phyloP scores from a whole-genome alignment of 1,284 basidiomycete genomes.

The Ganoderma leucocontextum region DNA sequence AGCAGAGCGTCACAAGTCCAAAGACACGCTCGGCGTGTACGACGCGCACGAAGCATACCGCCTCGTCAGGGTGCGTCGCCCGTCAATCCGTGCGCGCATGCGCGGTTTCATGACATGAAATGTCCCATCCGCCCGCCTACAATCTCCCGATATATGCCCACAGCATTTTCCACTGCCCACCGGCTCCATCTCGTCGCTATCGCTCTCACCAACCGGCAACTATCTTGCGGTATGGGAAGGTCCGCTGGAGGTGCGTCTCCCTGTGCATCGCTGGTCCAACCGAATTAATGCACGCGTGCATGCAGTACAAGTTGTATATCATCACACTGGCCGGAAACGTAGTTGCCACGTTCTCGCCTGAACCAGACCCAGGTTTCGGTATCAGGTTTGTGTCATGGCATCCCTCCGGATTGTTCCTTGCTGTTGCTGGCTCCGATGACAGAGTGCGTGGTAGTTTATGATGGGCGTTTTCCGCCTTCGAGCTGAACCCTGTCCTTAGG shows the following conservation, averaged over 20 bases:
- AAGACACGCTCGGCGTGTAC: conserved; percentile 86
- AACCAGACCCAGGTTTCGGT: conserved; percentile 82
- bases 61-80: conserved; percentile 71
- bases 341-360: conserved; percentile 75
- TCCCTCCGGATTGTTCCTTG: conserved; percentile 81
- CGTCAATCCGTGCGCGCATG: conserved; percentile 12
- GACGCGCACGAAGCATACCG: conserved; percentile 75
- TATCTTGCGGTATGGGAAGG: conserved; percentile 88
- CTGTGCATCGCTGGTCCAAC: not conserved
- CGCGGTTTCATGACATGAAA: conserved; percentile 12
- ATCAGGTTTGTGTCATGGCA: conserved; percentile 83
- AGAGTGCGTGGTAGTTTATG: conserved; percentile 55
- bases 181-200: conserved; percentile 75
- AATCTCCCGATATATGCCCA: not conserved
- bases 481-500: conserved; percentile 48
- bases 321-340: conserved; percentile 76
- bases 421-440: conserved; percentile 86
- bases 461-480: not conserved
- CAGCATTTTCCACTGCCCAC: conserved; percentile 88
- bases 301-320: conserved; percentile 85
- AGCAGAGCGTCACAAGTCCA: conserved; percentile 86
- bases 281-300: conserved; percentile 6
- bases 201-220: conserved; percentile 84
- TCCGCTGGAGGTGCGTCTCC: conserved; percentile 70
- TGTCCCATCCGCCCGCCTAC: conserved; percentile 3